Base-by-base conservation (phyloP, 2,329 filamentous ascomycete species). In the Thielaviopsis populi region DNA sequence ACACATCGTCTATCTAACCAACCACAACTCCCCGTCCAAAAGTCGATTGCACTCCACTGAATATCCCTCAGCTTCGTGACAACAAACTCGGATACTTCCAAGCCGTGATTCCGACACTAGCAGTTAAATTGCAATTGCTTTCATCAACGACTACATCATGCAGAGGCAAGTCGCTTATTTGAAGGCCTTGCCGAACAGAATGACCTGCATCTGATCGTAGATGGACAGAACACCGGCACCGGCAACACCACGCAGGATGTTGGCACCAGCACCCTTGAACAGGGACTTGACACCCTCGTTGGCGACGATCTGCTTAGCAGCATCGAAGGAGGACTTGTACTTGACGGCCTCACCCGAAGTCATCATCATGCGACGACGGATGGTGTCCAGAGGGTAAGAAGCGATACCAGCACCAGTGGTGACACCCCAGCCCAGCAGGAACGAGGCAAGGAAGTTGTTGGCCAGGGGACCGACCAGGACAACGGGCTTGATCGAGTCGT, bases 281-380 rank as follows among this genome's bases (percentile, higher is more conserved):
- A 99, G 92, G 74, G 94, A 99, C 83, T 85, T 89, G 80, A 95
- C 82, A 85, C 94, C 94, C 85, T 97, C 94, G 82, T 89, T 89
- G 82, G 91, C 91, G 75, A 97, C 78, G 76, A 99, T 99, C 87
- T 97, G 90, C 80, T 83, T 84, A 80, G 86, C 91, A 76, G 94
- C 94, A 80, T 99, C 94, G 74, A 97, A 74, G 72, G 94, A 96
- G 77, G 86, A 89, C 79, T 88, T 90, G 90, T 99, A 99, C 89
- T 99, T 99, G 86, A 99, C 94, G 83, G 94, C 94, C 89, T 95
- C 82, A 80, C 84, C 83, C 70, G 82, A 86, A 74, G 94, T 99
- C 94, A 99, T 99, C 94, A 99, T 99, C 94, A 99, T 99, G 83
- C 94, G 94, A 86, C 94, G 91, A 86, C 94, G 94, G 84, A 99